Evolutionary conservation across 768 basidiomycete genomes (phyloP).

Genomic region (Hypholoma sublateritium): DNA sequence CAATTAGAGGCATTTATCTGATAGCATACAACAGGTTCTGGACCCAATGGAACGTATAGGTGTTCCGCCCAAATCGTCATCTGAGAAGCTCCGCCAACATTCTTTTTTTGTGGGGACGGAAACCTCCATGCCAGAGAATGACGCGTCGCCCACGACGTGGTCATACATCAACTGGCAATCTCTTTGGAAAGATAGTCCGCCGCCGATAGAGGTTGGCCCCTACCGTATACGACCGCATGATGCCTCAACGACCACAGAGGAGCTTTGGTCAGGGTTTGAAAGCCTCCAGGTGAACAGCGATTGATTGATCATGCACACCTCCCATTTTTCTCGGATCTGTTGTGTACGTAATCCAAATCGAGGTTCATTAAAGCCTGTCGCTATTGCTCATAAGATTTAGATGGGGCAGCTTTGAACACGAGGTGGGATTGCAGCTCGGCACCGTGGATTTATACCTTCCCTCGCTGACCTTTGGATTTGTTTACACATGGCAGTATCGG

Average conservation of each 20-base stretch:
- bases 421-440: conserved; percentile 11
- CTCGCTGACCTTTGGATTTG: background rate
- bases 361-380: background rate
- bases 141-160: conserved; percentile 12
- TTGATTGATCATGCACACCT: conserved; percentile 2
- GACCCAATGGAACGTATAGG: conserved; percentile 65
- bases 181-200: conserved; percentile 65
- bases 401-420: conserved; percentile 2
- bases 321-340: conserved; percentile 4
- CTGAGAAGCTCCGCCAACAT: conserved; percentile 54
- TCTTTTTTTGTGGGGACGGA: conserved; percentile 49
- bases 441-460: conserved; percentile 14
- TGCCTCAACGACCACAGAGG: conserved; percentile 6
- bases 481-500: background rate
- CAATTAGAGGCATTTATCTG: background rate
- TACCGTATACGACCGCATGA: conserved; percentile 25
- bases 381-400: conserved; percentile 5
- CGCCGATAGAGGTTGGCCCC: conserved; percentile 54
- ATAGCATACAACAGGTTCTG: conserved; percentile 39
- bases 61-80: conserved; percentile 40
- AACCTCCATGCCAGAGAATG: conserved; percentile 2
- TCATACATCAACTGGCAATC: conserved; percentile 54
- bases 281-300: conserved; percentile 15
- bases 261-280: conserved; percentile 24
- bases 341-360: background rate